A percentile compares a stretch with the other conserved stretches of the same genome.
Conservation (phyloP, 108 stramenopile species). For the Stephanodiscus triporus region DNA sequence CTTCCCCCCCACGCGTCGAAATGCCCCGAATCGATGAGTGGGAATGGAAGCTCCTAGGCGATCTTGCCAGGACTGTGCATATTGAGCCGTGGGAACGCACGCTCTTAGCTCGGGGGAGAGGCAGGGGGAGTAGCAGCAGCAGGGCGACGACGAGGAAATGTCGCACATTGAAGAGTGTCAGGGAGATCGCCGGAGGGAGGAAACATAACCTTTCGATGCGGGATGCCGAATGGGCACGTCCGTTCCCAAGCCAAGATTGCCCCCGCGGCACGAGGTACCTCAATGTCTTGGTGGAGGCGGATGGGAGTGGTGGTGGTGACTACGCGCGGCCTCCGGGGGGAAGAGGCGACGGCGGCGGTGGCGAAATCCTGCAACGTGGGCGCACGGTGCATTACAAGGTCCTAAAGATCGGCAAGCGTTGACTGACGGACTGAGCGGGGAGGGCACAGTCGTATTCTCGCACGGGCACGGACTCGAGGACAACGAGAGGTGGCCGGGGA, state of each 20-base stretch:
- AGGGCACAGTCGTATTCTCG: slow-evolving; percentile 75
- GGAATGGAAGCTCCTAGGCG: no score
- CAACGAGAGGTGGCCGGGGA: slow-evolving; percentile 71
- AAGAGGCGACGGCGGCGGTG: neutral
- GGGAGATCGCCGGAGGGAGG: slow-evolving; percentile 61
- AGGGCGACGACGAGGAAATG: slow-evolving; percentile 75
- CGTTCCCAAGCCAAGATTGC: slow-evolving; percentile 38
- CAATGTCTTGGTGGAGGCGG: no score
- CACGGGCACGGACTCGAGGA: slow-evolving; percentile 82
- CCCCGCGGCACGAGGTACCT: slow-evolving; percentile 57
- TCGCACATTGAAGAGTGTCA: slow-evolving; percentile 87
- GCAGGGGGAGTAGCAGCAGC: neutral
- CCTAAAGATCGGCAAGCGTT: slow-evolving; percentile 84
- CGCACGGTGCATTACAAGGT: slow-evolving; percentile 73
- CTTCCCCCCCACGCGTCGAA: no score
- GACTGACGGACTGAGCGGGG: slow-evolving; percentile 85
- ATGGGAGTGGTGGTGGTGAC: slow-evolving; percentile 19
- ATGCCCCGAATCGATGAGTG: no score
- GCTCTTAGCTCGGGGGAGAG: no score
- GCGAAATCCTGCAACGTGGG: slow-evolving; percentile 65
- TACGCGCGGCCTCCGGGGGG: neutral
- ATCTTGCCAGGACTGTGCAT: no score
- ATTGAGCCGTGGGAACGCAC: no score
- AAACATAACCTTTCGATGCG: slow-evolving; percentile 32
- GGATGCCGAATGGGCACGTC: slow-evolving; percentile 41